Evolutionary conservation across 257 asterid species (phyloP).

Genomic region (Osmanthus fragrans): DNA sequence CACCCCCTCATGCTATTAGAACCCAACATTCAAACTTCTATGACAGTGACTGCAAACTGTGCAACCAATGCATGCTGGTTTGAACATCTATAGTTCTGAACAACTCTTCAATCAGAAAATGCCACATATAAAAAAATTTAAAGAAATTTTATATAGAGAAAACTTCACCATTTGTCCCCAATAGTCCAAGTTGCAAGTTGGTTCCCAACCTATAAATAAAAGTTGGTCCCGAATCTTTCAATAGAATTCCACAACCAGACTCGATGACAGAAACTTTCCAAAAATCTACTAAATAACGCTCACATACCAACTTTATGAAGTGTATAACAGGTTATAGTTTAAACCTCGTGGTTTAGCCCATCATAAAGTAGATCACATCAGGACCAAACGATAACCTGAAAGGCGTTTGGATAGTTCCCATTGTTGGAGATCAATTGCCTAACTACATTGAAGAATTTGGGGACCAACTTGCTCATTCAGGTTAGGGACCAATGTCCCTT

Average conservation of each 20-base stretch:
- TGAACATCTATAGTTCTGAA: background rate
- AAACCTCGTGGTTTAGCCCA: background rate
- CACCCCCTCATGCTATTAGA: background rate
- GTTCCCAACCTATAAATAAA: background rate
- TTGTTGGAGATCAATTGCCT: background rate
- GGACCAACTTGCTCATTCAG: background rate
- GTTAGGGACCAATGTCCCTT: background rate
- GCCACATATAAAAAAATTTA: background rate
- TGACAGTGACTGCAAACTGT: background rate
- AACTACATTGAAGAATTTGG: background rate
- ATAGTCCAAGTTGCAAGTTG: background rate
- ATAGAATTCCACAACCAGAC: background rate
- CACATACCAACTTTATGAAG: background rate
- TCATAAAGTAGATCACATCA: background rate
- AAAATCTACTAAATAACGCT: background rate
- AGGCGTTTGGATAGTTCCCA: background rate
- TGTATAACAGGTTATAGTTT: background rate
- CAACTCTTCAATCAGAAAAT: background rate
- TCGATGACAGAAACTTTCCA: background rate
- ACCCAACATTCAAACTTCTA: background rate
- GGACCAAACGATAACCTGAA: background rate
- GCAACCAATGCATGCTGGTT: background rate
- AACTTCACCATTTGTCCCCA: background rate
- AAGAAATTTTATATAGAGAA: background rate
- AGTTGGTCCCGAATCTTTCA: background rate